A percentile compares a stretch with the other conserved stretches of the same genome.
phyloP scores from a whole-genome alignment of 2,329 filamentous ascomycete genomes.

The Penicillium sp. region DNA sequence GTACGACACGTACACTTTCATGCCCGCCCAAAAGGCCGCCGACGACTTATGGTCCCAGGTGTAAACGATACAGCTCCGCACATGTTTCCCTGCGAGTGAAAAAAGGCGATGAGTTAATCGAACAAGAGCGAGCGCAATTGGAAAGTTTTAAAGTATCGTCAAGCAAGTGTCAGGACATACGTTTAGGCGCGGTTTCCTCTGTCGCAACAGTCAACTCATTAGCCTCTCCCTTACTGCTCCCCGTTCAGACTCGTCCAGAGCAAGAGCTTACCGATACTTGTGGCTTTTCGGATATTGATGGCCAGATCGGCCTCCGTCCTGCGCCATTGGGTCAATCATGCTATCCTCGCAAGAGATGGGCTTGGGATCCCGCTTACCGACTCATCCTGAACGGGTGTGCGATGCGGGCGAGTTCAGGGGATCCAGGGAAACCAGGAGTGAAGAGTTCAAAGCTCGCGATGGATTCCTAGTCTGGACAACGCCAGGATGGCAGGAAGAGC shows the following conservation, averaged over 20 bases:
- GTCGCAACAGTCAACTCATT: slow-evolving; percentile 20
- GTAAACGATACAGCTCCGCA: slow-evolving; percentile 95
- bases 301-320: slow-evolving; percentile 63
- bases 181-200: slow-evolving; percentile 67
- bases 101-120: no score
- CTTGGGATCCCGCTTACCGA: slow-evolving; percentile 47
- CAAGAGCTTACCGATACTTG: slow-evolving; percentile 53
- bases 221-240: slow-evolving; percentile 8
- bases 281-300: slow-evolving; percentile 66
- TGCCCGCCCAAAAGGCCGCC: slow-evolving; percentile 90
- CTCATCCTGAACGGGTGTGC: slow-evolving; percentile 57
- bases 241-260: background rate
- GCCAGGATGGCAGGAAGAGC: slow-evolving; percentile 15
- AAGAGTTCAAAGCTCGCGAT: slow-evolving; percentile 14
- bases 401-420: slow-evolving; percentile 15
- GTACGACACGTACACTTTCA: slow-evolving; percentile 79
- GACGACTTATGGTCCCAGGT: slow-evolving; percentile 99
- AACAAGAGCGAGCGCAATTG: no score
- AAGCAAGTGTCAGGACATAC: slow-evolving; percentile 40
- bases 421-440: slow-evolving; percentile 26
- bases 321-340: slow-evolving; percentile 13
- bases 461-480: slow-evolving; percentile 25
- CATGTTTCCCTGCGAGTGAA: slow-evolving; percentile 70
- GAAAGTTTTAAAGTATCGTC: slow-evolving; percentile 3
- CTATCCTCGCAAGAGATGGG: slow-evolving; percentile 2